These are phyloP conservation scores for Bisporella sp. DNA, from an alignment of 2,329 filamentous ascomycete genomes.

Conservation along the genomic window DNA sequence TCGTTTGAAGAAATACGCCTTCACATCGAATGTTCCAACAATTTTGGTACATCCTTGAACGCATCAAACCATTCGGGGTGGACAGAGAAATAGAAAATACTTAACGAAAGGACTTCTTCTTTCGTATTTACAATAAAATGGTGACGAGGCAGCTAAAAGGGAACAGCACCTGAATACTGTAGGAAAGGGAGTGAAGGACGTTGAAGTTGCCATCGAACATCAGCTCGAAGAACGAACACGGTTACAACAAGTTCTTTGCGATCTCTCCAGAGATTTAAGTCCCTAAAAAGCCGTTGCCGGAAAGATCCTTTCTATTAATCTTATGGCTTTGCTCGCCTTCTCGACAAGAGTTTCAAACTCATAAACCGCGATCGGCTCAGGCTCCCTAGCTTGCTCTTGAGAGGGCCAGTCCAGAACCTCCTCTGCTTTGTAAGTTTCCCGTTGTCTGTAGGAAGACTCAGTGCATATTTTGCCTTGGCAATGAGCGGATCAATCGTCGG, in stretches of 20 bases:
- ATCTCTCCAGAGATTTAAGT: constrained; percentile 15
- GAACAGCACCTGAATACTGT: constrained; percentile 1
- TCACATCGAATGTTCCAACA: no score
- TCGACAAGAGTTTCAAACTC: constrained; percentile 12
- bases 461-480: constrained; percentile 13
- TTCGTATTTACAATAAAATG: constrained; percentile 13
- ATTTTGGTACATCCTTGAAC: no score
- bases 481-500: no score
- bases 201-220: constrained; percentile 13
- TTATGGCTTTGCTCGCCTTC: constrained; percentile 12
- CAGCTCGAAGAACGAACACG: constrained; percentile 14
- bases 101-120: constrained; percentile 14
- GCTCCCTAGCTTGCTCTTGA: neutral
- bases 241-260: constrained; percentile 14
- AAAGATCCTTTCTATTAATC: constrained; percentile 15
- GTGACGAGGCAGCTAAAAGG: constrained; percentile 14
- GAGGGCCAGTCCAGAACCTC: neutral
- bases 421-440: constrained; percentile 4
- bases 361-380: constrained; percentile 2
- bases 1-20: no score
- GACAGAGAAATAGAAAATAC: constrained; percentile 4
- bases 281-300: constrained; percentile 7
- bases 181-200: constrained; percentile 4
- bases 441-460: constrained; percentile 14
- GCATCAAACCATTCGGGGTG: neutral